Conservation (phyloP, 2,329 filamentous ascomycete species). For the Zelopaecilomyces penicillatus region DNA sequence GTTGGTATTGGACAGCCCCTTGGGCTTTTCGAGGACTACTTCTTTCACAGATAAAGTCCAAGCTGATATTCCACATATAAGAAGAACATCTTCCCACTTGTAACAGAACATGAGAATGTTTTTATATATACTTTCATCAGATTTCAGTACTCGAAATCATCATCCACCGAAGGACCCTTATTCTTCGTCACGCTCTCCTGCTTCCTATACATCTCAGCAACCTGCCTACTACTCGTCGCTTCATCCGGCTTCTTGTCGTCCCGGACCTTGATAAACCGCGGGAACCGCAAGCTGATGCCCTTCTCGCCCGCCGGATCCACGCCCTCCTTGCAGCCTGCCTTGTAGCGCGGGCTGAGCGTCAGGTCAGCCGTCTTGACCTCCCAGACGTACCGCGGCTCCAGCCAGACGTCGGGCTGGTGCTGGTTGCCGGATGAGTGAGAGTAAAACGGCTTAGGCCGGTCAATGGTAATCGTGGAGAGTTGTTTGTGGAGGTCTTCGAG, state of each 20-base stretch:
- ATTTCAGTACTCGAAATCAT: constrained; percentile 88
- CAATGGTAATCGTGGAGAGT: constrained; percentile 72
- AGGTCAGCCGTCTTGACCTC: constrained; percentile 96
- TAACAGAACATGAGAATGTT: too few species aligned
- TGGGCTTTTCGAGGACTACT: too few species aligned
- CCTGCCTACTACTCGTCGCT: constrained; percentile 74
- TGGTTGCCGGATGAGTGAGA: constrained; percentile 73
- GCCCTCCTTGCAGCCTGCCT: constrained; percentile 77
- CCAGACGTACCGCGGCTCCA: constrained; percentile 91
- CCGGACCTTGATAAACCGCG: constrained; percentile 80
- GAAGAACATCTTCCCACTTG: too few species aligned
- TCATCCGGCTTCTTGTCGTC: constrained; percentile 95
- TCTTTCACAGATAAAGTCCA: too few species aligned
- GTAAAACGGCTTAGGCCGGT: constrained; percentile 91
- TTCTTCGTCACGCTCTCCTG: constrained; percentile 85
- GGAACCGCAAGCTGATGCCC: constrained; percentile 85
- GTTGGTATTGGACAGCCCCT: too few species aligned
- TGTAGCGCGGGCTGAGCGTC: constrained; percentile 85
- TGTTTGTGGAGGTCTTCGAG: constrained; percentile 78
- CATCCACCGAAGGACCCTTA: constrained; percentile 81
- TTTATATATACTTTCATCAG: too few species aligned
- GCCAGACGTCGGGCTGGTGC: constrained; percentile 97
- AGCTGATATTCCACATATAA: too few species aligned
- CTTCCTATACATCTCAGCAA: constrained; percentile 94
- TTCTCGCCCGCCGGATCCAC: constrained; percentile 62